phyloP scores from a whole-genome alignment of 2,329 filamentous ascomycete species.

The Exophiala spinifera region DNA sequence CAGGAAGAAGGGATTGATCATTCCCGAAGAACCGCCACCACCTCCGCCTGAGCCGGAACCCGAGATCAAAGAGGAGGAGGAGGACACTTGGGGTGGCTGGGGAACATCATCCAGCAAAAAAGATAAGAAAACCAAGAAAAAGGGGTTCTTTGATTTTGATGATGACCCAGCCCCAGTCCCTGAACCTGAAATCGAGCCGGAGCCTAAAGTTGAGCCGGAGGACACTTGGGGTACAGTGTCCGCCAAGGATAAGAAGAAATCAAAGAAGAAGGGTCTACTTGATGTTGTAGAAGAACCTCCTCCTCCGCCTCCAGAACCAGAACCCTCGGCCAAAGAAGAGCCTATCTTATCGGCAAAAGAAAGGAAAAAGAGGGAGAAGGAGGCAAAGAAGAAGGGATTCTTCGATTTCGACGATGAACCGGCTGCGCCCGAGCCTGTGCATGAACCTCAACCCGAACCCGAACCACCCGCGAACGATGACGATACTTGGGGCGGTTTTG shows the following conservation, averaged over 20 bases:
- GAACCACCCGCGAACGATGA: slow-evolving; percentile 45
- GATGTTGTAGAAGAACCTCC: slow-evolving; percentile 46
- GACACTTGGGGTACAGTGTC: slow-evolving; percentile 28
- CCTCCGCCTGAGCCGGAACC: slow-evolving; percentile 28
- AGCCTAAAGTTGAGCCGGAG: slow-evolving; percentile 32
- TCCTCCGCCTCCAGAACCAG: slow-evolving; percentile 36
- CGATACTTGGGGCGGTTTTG: slow-evolving; percentile 46
- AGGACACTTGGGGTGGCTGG: slow-evolving; percentile 33
- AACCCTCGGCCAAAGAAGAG: slow-evolving; percentile 42
- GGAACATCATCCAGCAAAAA: slow-evolving; percentile 34
- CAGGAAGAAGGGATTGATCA: slow-evolving; percentile 31
- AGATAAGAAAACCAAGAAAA: slow-evolving; percentile 39
- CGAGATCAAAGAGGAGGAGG: slow-evolving; percentile 33
- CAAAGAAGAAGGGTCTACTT: slow-evolving; percentile 47
- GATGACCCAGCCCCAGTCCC: slow-evolving; percentile 7
- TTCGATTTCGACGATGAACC: slow-evolving; percentile 6
- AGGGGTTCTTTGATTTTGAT: slow-evolving; percentile 12
- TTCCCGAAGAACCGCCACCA: slow-evolving; percentile 30
- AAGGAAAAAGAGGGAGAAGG: slow-evolving; percentile 47
- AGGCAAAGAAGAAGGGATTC: slow-evolving; percentile 39
- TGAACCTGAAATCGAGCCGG: slow-evolving; percentile 28
- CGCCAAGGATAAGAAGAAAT: slow-evolving; percentile 30
- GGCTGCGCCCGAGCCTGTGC: slow-evolving; percentile 46
- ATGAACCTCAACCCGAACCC: slow-evolving; percentile 40
- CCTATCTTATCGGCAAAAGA: slow-evolving; percentile 44